Evolutionary conservation across 352 stramenopile genomes (phyloP).

Genomic region (Pythium dissimile): DNA sequence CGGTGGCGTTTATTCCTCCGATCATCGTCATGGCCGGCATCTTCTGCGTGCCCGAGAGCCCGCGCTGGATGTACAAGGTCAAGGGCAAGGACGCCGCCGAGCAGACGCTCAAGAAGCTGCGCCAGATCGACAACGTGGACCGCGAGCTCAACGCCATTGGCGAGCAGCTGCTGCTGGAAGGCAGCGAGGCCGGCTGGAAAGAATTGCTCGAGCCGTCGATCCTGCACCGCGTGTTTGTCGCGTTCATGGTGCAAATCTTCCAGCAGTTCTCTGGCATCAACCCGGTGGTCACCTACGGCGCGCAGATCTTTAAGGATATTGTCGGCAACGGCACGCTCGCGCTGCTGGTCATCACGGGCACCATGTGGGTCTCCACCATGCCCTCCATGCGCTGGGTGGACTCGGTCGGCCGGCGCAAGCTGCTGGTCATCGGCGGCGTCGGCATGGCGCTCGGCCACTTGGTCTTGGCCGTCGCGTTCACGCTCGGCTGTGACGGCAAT

Average conservation of each 20-base stretch:
- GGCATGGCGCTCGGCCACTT: constrained; percentile 38
- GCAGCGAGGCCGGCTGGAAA: constrained; percentile 16
- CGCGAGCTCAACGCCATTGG: constrained; percentile 37
- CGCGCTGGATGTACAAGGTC: constrained; percentile 41
- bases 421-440: constrained; percentile 31
- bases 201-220: constrained; percentile 27
- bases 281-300: constrained; percentile 31
- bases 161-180: constrained; percentile 32
- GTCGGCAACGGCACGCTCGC: constrained; percentile 25
- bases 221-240: constrained; percentile 26
- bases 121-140: constrained; percentile 22
- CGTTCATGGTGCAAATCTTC: constrained; percentile 27
- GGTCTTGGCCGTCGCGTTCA: constrained; percentile 31
- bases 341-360: constrained; percentile 26
- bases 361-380: constrained; percentile 36
- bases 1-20: constrained; percentile 22
- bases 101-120: constrained; percentile 23
- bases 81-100: constrained; percentile 29
- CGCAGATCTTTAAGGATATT: constrained; percentile 33
- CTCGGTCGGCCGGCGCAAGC: constrained; percentile 24
- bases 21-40: constrained; percentile 37
- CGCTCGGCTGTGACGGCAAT: constrained; percentile 27
- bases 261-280: constrained; percentile 40
- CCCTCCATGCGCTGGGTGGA: constrained; percentile 36
- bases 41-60: constrained; percentile 45